These are phyloP conservation scores for Paraphoma chrysanthemicola DNA, from an alignment of 2,329 filamentous ascomycete genomes.

Conservation along the genomic window DNA sequence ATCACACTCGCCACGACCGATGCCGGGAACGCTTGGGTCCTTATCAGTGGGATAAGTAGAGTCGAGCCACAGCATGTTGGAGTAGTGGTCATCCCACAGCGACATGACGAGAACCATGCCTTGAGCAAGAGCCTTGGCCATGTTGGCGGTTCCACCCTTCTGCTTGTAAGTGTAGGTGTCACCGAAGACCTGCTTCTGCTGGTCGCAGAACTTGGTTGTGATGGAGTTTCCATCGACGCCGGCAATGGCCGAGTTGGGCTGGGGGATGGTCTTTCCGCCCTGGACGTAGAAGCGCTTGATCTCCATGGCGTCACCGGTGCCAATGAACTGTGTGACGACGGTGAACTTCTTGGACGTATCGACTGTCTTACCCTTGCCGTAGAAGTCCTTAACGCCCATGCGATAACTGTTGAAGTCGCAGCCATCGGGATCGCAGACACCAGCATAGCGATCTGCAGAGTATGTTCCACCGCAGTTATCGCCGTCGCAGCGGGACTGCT, in stretches of 20 bases:
- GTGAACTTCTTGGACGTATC: constrained; percentile 51
- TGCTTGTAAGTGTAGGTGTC: constrained; percentile 57
- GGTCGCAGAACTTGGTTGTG: constrained; percentile 40
- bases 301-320: constrained; percentile 49
- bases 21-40: constrained; percentile 34
- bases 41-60: constrained; percentile 62
- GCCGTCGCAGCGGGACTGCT: constrained; percentile 61
- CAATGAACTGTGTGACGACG: constrained; percentile 59
- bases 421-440: constrained; percentile 70
- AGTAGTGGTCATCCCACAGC: constrained; percentile 69
- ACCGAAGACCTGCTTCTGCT: constrained; percentile 36
- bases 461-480: constrained; percentile 53
- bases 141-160: constrained; percentile 63
- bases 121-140: constrained; percentile 60
- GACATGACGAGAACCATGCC: constrained; percentile 71
- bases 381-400: constrained; percentile 68
- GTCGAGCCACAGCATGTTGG: constrained; percentile 79
- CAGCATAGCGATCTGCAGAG: constrained; percentile 64
- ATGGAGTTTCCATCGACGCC: constrained; percentile 51
- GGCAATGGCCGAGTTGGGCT: constrained; percentile 51
- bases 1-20: constrained; percentile 37
- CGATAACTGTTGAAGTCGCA: constrained; percentile 70
- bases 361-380: constrained; percentile 60
- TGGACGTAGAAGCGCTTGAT: constrained; percentile 59
- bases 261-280: constrained; percentile 55